Conservation (phyloP, 2,329 filamentous ascomycete species). For the Spiromastix sp. region DNA sequence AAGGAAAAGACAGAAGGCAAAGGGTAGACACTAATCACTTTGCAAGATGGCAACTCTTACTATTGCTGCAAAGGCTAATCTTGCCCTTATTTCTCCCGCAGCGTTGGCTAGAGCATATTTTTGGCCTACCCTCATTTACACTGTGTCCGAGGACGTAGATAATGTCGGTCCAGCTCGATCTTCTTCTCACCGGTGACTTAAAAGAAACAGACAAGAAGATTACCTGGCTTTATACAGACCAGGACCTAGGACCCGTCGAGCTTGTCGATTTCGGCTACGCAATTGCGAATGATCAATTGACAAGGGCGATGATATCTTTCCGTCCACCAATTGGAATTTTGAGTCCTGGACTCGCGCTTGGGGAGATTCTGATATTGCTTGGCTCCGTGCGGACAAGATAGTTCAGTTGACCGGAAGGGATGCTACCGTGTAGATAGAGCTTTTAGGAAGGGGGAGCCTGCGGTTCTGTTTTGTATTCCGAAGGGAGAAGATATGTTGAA, state of each 20-base stretch:
- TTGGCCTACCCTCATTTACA: constrained; percentile 28
- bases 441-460: constrained; percentile 42
- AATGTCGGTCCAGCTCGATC: constrained; percentile 42
- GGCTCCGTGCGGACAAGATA: constrained; percentile 70
- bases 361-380: constrained; percentile 63
- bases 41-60: constrained; percentile 15
- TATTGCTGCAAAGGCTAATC: constrained; percentile 31
- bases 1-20: no score
- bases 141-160: constrained; percentile 27
- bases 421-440: constrained; percentile 38
- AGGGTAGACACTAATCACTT: no score
- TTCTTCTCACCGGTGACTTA: constrained; percentile 79
- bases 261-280: constrained; percentile 78
- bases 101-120: constrained; percentile 31
- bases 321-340: constrained; percentile 63
- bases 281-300: constrained; percentile 80
- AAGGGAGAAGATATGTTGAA: no score
- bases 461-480: constrained; percentile 51
- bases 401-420: constrained; percentile 80
- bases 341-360: constrained; percentile 59
- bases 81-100: constrained; percentile 30
- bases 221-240: constrained; percentile 67
- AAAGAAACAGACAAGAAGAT: constrained; percentile 86
- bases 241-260: constrained; percentile 62
- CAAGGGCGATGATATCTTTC: constrained; percentile 68